Evolutionary conservation across 768 basidiomycete genomes (phyloP), one percentile per base, ranked within the genome.

Genomic region (Suillus occidentalis): DNA sequence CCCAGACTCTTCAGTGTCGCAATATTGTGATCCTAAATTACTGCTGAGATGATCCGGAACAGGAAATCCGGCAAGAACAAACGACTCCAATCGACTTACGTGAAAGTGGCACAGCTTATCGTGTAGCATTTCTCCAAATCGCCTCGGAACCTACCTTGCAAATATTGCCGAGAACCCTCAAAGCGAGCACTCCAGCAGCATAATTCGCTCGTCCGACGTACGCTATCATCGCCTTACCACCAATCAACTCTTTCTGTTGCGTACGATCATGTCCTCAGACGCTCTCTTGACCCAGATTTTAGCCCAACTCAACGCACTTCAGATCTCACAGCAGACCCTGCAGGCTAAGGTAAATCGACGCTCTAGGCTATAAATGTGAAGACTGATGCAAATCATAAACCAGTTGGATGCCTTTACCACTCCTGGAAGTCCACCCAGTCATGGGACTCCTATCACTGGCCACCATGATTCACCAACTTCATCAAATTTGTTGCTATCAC

Each of bases 251-350:
- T 61, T 36, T 50, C 68, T 66, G 10, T 62, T 47, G 37, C 53
- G 6, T 25, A 31, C 39, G 39, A 42, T 12, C 63, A 76, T 77
- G 75, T 67, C 76, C 18, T 61, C 84, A 60, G 89, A 91, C 65
- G 86, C 87, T 14, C 75, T 88, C 8, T 79, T 95, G 57, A 83
- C 84, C 0, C 89, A 93, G 75, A 94, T 95, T 63, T 81, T 94
- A 10, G 77, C 80, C 7, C 89, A 89, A 77, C 84, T 95, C 61
- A 82, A 89, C 69, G 80, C 85, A 5, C 81, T 95, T 71, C 89
- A 91, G 74, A 76, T 89, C 57, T 86, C 86, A 58, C 91, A 94
- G 73, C 90, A 92, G 75, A 82, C 86, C 0, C 80, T 94, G 71
- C 89, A 92, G 69, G 87, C 90, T 28, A 92, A 95, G 83, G 92